These are phyloP conservation scores for Fusarium papillatum DNA, from an alignment of 2,329 filamentous ascomycete genomes.

Conservation along the genomic window DNA sequence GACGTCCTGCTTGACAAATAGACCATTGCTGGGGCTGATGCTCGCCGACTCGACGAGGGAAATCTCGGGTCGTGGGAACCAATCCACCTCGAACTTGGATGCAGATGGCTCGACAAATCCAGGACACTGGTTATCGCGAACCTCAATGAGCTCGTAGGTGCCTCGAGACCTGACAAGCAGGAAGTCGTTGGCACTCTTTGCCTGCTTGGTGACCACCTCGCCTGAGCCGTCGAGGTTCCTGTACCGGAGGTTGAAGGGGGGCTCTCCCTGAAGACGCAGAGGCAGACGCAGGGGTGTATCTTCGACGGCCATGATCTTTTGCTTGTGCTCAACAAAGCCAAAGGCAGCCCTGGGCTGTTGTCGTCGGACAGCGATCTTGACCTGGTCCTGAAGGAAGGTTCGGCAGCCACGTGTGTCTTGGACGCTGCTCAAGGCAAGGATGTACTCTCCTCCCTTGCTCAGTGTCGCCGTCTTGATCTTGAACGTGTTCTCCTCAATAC, in stretches of 20 bases:
- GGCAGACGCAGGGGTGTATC: slow-evolving; percentile 81
- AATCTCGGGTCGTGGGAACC: slow-evolving; percentile 86
- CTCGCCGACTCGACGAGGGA: slow-evolving; percentile 75
- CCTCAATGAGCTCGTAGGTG: slow-evolving; percentile 82
- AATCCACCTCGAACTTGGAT: slow-evolving; percentile 83
- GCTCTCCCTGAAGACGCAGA: slow-evolving; percentile 86
- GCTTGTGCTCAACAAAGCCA: slow-evolving; percentile 86
- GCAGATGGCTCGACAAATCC: slow-evolving; percentile 83
- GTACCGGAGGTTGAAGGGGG: slow-evolving; percentile 87
- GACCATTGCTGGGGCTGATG: slow-evolving; percentile 63
- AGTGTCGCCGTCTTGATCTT: slow-evolving; percentile 83
- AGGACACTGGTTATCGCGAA: slow-evolving; percentile 85
- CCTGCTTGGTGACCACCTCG: slow-evolving; percentile 61
- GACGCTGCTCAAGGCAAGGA: slow-evolving; percentile 85
- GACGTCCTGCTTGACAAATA: slow-evolving; percentile 82
- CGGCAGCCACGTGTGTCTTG: slow-evolving; percentile 91
- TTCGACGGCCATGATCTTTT: slow-evolving; percentile 82
- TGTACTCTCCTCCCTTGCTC: slow-evolving; percentile 89
- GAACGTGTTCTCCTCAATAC: slow-evolving; percentile 73
- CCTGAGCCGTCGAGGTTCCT: slow-evolving; percentile 72
- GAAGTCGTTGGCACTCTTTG: slow-evolving; percentile 74
- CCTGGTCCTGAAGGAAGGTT: slow-evolving; percentile 85
- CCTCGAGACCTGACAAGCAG: slow-evolving; percentile 77
- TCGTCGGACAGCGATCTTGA: slow-evolving; percentile 87
- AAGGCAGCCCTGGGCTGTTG: slow-evolving; percentile 92